A percentile compares a stretch with the other conserved stretches of the same genome.
Evolutionary conservation across 1,284 basidiomycete genomes (phyloP).

Genomic region (Porodaedalea pini): DNA sequence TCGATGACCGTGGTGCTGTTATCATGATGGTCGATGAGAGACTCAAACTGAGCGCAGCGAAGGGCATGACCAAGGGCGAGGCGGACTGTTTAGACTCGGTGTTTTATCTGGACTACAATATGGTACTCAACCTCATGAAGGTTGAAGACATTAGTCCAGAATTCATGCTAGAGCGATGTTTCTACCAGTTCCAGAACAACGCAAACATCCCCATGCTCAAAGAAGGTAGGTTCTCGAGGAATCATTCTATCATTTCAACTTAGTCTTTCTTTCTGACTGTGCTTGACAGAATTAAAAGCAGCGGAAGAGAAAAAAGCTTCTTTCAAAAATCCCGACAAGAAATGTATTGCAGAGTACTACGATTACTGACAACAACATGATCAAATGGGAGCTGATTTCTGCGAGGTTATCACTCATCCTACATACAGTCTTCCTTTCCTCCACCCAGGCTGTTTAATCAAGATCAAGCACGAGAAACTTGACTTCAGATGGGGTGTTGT

Average conservation of each 20-base stretch:
- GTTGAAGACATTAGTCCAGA: conserved; percentile 99
- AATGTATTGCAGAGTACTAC: conserved; percentile 85
- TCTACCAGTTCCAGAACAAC: conserved; percentile 97
- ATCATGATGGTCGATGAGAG: conserved; percentile 99
- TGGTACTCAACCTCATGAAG: conserved; percentile 98
- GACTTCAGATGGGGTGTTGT: conserved; percentile 98
- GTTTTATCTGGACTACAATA: conserved; percentile 99
- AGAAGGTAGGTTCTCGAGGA: conserved; percentile 50
- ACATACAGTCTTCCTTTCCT: conserved; percentile 92
- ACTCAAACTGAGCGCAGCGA: conserved; percentile 88
- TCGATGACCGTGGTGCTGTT: conserved; percentile 98
- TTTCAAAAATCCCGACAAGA: conserved; percentile 80
- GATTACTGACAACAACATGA: conserved; percentile 89
- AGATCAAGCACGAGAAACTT: conserved; percentile 79
- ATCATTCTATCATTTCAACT: neutral
- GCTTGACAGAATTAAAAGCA: conserved; percentile 59
- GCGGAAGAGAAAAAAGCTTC: conserved; percentile 70
- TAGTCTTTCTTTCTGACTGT: neutral
- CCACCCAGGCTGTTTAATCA: conserved; percentile 87
- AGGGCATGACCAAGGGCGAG: conserved; percentile 98
- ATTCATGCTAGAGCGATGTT: conserved; percentile 97
- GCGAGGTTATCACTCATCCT: conserved; percentile 91
- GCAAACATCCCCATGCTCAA: conserved; percentile 86
- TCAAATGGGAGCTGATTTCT: conserved; percentile 83
- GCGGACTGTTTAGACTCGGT: conserved; percentile 97